Evolutionary conservation across 768 basidiomycete species (phyloP).

Genomic region (Pisolithus marmoratus): DNA sequence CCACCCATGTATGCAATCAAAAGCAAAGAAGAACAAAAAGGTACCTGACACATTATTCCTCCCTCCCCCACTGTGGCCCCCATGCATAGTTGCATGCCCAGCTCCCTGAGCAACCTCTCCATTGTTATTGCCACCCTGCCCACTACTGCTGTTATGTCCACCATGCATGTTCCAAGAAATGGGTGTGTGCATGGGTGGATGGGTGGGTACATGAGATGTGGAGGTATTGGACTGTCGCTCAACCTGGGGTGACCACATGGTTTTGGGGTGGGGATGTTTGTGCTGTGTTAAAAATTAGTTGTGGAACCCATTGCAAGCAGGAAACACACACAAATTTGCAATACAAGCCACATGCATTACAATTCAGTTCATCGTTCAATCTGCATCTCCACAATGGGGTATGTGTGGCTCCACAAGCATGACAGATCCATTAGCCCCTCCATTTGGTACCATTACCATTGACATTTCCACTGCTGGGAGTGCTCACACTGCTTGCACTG

Average conservation of each 20-base stretch:
- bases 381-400: too few relatives aligned
- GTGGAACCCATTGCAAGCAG: background rate
- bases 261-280: conserved; percentile 84
- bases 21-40: too few relatives aligned
- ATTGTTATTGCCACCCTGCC: too few relatives aligned
- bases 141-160: too few relatives aligned
- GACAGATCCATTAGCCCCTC: too few relatives aligned
- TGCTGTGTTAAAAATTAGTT: conserved; percentile 41
- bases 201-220: conserved; percentile 9
- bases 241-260: conserved; percentile 72
- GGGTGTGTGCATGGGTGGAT: too few relatives aligned
- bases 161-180: too few relatives aligned
- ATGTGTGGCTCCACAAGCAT: too few relatives aligned
- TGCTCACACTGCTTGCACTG: too few relatives aligned
- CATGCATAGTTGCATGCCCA: too few relatives aligned
- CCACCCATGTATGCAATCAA: too few relatives aligned
- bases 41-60: conserved; percentile 37
- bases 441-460: conserved; percentile 30
- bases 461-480: conserved; percentile 8
- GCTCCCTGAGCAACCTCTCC: too few relatives aligned
- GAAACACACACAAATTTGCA: conserved; percentile 65
- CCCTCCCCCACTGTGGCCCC: conserved; percentile 26
- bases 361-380: conserved; percentile 86
- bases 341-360: conserved; percentile 84
- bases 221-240: conserved; percentile 36